phyloP scores from a whole-genome alignment of 179 eudicot genomes.

The Monotropa hypopitys region DNA sequence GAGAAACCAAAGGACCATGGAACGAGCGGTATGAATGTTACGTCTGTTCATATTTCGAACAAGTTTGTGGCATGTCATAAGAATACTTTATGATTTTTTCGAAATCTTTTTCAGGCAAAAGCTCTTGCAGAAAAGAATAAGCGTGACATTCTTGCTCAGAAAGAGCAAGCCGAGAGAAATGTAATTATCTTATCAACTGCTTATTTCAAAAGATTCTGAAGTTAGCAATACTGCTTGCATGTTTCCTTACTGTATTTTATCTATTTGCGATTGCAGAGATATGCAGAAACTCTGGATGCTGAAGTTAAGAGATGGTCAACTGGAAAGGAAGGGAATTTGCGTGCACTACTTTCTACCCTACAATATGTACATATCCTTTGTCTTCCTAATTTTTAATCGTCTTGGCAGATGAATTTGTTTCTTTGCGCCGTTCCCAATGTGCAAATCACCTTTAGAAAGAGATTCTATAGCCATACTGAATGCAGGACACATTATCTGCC shows the following conservation, averaged over 20 bases:
- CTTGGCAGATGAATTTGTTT: background rate
- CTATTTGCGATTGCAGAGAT: slow-evolving; percentile 42
- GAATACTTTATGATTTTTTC: slow-evolving; percentile 8
- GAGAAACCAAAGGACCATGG: slow-evolving; percentile 73
- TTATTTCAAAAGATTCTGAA: slow-evolving; percentile 1
- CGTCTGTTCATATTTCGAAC: slow-evolving; percentile 6
- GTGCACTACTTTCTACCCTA: slow-evolving; percentile 88
- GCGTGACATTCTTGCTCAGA: slow-evolving; percentile 77
- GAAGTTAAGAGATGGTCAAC: slow-evolving; percentile 92
- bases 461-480: background rate
- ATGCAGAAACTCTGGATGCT: slow-evolving; percentile 81
- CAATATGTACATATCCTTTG: slow-evolving; percentile 59
- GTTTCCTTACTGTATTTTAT: background rate
- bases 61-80: background rate
- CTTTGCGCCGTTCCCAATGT: background rate
- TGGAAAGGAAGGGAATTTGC: slow-evolving; percentile 90
- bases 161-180: slow-evolving; percentile 88
- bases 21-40: slow-evolving; percentile 59
- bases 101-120: slow-evolving; percentile 50
- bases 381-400: background rate
- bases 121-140: slow-evolving; percentile 90
- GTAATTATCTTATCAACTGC: slow-evolving; percentile 23
- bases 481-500: background rate
- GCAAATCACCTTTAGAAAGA: background rate
- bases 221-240: background rate